Conservation (phyloP, 805 yeast species). For the Zygosaccharomyces pseudorouxii region DNA sequence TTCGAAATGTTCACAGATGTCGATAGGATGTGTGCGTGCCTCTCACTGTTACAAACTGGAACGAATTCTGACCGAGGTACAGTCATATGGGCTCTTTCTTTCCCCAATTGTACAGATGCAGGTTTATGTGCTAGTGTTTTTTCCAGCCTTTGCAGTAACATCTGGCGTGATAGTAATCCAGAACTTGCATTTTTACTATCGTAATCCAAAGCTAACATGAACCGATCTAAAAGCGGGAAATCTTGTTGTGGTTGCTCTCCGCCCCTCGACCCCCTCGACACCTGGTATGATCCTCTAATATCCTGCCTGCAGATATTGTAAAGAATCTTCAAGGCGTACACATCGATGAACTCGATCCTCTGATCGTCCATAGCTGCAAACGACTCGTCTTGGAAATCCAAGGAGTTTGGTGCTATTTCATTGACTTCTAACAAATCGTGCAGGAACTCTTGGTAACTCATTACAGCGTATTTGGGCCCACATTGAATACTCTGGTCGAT, state of each 20-base stretch:
- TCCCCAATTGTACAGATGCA: conserved; percentile 23
- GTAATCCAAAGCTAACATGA: conserved; percentile 3
- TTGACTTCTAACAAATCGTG: conserved; percentile 14
- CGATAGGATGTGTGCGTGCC: conserved; percentile 23
- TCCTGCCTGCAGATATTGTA: conserved; percentile 29
- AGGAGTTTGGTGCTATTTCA: conserved; percentile 15
- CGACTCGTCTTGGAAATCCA: conserved; percentile 12
- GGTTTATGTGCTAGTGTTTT: conserved; percentile 19
- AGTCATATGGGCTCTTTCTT: conserved; percentile 25
- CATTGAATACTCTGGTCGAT: conserved; percentile 2
- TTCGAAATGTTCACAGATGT: conserved; percentile 22
- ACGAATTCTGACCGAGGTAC: conserved; percentile 19
- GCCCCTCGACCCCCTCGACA: background rate
- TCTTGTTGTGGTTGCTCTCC: background rate
- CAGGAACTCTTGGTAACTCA: conserved; percentile 13
- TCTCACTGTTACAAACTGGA: conserved; percentile 22
- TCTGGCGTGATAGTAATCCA: conserved; percentile 3
- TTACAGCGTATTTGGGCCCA: background rate
- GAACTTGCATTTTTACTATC: background rate
- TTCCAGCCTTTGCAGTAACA: conserved; percentile 14
- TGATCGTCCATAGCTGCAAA: conserved; percentile 1
- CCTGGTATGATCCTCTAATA: background rate
- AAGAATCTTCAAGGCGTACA: conserved; percentile 18
- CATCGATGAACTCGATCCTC: conserved; percentile 21
- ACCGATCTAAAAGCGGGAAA: conserved; percentile 4